Conservation (phyloP, 768 basidiomycete genomes). For the Phlegmacium glaucopus region DNA sequence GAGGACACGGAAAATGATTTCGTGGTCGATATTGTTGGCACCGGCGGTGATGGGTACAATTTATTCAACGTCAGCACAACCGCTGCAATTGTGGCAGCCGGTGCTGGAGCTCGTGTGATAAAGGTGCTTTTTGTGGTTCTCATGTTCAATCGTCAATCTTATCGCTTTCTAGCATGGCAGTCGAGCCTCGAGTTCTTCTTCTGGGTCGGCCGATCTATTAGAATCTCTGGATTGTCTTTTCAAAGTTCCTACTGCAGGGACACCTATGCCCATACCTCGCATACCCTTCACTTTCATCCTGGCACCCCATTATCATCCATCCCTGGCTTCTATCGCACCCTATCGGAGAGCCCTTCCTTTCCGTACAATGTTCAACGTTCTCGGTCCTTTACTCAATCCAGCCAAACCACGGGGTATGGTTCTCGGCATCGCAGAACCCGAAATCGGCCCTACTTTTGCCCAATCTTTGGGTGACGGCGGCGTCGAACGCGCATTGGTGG, state of each 20-base stretch:
- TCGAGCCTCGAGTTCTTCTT: constrained; percentile 88
- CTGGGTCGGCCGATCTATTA: constrained; percentile 92
- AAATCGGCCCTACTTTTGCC: constrained; percentile 81
- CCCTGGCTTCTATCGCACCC: constrained; percentile 77
- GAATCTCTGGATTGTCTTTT: constrained; percentile 81
- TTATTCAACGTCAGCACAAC: constrained; percentile 97
- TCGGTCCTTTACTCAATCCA: constrained; percentile 94
- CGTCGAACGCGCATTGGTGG: constrained; percentile 83
- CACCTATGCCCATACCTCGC: constrained; percentile 55
- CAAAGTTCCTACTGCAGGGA: constrained; percentile 54
- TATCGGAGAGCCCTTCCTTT: constrained; percentile 86
- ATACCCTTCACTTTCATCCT: constrained; percentile 91
- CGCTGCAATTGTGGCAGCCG: constrained; percentile 91
- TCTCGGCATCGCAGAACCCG: constrained; percentile 81
- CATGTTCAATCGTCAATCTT: neutral
- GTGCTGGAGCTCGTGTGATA: constrained; percentile 88
- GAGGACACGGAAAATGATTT: constrained; percentile 64
- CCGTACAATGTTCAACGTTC: constrained; percentile 93
- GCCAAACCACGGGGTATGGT: constrained; percentile 85
- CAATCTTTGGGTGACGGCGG: constrained; percentile 68
- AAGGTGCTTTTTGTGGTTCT: constrained; percentile 53
- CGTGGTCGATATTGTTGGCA: constrained; percentile 79
- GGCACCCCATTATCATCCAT: constrained; percentile 90
- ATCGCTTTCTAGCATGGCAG: constrained; percentile 69
- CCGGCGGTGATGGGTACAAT: constrained; percentile 93